Evolutionary conservation across 176 grass and related monocot species (phyloP).

Genomic region (Rhynchospora pubera): DNA sequence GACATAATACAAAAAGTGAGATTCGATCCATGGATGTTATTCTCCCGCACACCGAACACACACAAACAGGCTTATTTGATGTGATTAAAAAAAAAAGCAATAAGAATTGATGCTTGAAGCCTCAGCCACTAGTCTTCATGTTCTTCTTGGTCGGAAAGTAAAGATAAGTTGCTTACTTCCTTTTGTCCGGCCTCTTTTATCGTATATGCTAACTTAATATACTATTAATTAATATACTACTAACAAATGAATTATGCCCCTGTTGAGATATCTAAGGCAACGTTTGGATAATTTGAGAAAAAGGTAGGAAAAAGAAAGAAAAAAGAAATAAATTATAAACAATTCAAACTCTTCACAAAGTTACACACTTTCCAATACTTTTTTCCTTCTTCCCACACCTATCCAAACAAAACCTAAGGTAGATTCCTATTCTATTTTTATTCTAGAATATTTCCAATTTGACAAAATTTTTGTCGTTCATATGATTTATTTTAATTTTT

Average conservation of each 20-base stretch:
- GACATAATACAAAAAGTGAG: neutral
- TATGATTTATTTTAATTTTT: neutral
- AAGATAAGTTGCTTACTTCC: neutral
- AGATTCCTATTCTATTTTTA: too few relatives aligned
- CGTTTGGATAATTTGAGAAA: too few relatives aligned
- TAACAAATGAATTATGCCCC: neutral
- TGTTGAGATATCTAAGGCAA: too few relatives aligned
- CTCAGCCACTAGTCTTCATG: neutral
- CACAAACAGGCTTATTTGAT: neutral
- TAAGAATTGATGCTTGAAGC: neutral
- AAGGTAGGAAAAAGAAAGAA: too few relatives aligned
- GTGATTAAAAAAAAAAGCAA: neutral
- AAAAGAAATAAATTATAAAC: too few relatives aligned
- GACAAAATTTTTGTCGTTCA: neutral
- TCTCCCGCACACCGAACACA: neutral
- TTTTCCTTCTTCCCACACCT: too few relatives aligned
- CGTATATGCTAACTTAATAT: neutral
- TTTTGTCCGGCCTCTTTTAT: neutral
- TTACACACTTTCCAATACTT: too few relatives aligned
- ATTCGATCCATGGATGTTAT: neutral
- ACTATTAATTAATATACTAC: neutral
- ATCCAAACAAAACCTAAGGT: too few relatives aligned
- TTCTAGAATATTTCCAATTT: neutral
- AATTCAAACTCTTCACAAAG: too few relatives aligned
- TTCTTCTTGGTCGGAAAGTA: neutral